Evolutionary conservation across 768 basidiomycete genomes (phyloP), one percentile per base, ranked within the genome.

Genomic region (Panaeolus papilionaceus): DNA sequence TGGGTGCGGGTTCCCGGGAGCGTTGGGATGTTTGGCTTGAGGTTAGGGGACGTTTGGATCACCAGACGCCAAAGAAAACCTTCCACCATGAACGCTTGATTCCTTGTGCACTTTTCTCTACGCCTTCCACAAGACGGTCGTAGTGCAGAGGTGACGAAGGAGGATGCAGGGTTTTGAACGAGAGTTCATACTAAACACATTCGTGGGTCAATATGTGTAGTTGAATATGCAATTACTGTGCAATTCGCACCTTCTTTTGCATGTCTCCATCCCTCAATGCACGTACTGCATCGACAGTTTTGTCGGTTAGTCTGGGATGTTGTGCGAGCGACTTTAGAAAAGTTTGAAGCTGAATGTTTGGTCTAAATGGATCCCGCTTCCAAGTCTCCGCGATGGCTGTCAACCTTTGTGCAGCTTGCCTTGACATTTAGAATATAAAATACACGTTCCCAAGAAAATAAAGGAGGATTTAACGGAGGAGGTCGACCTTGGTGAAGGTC

Each of bases 21-120:
- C 20, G 12, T 37, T n/a, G 28, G 23, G 64, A n/a, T 2, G 18
- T 26, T n/a, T 33, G 39, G 26, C 9, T 26, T 44, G 66, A 61
- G 38, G 20, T 65, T 58, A 16, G 33, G 33, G 6, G 28, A 5
- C 4, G 14, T 14, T 33, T 58, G 26, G 26, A 62, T 70, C 84
- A 89, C 92, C 92, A 93, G 67, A 93, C 83, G 44, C 87, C 86
- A 71, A 94, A 89, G 76, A 94, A 92, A 49, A 91, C 79, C 76
- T 94, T 93, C 93, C 93, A 94, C 90, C 90, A 89, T 2, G 93
- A 92, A 65, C 93, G 81, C 39, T 85, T 85, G 51, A 93, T 90
- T n/a, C 93, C 93, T 72, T 88, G 81, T 11, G 88, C 85, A 71
- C 90, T 92, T 78, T 90, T 92, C 67, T 92, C 88, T 68, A 90